These are phyloP conservation scores for Candida sphagnicola DNA, from an alignment of 805 yeast species.

Conservation along the genomic window DNA sequence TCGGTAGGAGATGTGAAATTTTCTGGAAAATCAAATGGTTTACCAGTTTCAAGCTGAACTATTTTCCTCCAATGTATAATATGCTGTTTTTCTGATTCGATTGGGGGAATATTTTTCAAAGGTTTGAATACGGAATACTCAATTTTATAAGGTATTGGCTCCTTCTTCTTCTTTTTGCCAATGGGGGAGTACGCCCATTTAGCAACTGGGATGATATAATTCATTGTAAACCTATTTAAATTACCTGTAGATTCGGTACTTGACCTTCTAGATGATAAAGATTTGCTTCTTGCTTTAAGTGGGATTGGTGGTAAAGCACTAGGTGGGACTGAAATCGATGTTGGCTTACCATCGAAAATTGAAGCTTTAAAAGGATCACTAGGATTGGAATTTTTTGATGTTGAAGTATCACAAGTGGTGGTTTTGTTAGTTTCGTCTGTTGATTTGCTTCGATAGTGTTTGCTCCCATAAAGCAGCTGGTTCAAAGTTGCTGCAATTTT, in stretches of 20 bases:
- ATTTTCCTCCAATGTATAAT: slow-evolving; percentile 12
- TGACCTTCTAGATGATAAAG: slow-evolving; percentile 7
- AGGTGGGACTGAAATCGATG: slow-evolving; percentile 2
- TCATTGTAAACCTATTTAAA: slow-evolving; percentile 16
- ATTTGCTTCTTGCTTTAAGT: background rate
- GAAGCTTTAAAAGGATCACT: background rate
- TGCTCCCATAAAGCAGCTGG: no score
- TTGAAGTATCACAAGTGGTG: no score
- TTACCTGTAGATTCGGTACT: slow-evolving; percentile 10
- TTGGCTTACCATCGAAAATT: slow-evolving; percentile 1
- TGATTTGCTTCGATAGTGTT: no score
- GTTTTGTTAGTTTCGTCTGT: no score
- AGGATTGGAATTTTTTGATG: no score
- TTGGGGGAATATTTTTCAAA: slow-evolving; percentile 10
- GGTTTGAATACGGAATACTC: slow-evolving; percentile 34
- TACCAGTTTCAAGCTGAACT: slow-evolving; percentile 11
- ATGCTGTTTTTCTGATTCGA: slow-evolving; percentile 16
- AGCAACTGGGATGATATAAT: slow-evolving; percentile 23
- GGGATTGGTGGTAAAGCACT: slow-evolving; percentile 2
- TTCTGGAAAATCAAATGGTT: slow-evolving; percentile 16
- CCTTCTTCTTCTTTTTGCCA: slow-evolving; percentile 6
- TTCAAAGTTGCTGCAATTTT: no score
- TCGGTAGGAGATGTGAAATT: slow-evolving; percentile 16
- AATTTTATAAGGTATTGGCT: slow-evolving; percentile 18
- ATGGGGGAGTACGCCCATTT: slow-evolving; percentile 29